Percentiles rank a stretch among this genome's conserved stretches.
These are phyloP conservation scores for Ustilago crameri DNA, from an alignment of 1,284 basidiomycete species.

Conservation along the genomic window DNA sequence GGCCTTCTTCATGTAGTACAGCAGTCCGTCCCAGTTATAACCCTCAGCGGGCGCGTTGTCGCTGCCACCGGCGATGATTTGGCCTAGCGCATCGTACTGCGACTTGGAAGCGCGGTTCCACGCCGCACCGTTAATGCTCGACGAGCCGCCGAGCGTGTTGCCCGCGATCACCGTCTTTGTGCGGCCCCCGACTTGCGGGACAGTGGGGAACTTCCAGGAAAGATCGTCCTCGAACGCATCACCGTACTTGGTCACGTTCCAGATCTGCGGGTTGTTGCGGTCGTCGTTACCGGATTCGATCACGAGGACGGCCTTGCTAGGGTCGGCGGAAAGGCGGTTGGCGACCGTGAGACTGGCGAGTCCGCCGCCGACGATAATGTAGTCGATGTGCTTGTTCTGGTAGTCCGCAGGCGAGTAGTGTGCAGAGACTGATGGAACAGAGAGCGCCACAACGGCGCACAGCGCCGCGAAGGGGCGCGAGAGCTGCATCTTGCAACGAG, in stretches of 20 bases:
- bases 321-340: conserved; percentile 61
- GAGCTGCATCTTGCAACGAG: conserved; percentile 19
- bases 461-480: conserved; percentile 22
- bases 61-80: conserved; percentile 70
- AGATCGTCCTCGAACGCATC: conserved; percentile 71
- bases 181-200: conserved; percentile 61
- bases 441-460: conserved; percentile 10
- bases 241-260: conserved; percentile 69
- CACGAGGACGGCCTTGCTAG: conserved; percentile 56
- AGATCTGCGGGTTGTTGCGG: conserved; percentile 35
- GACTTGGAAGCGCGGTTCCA: conserved; percentile 74
- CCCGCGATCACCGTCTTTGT: conserved; percentile 71
- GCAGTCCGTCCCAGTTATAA: conserved; percentile 75
- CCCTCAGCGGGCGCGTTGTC: neutral
- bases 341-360: conserved; percentile 64
- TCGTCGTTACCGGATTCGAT: conserved; percentile 65
- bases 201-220: conserved; percentile 73
- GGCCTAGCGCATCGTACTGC: conserved; percentile 74
- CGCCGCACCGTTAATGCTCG: conserved; percentile 74
- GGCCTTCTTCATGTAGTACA: conserved; percentile 73
- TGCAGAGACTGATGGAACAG: conserved; percentile 11
- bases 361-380: conserved; percentile 59
- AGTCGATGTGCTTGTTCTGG: conserved; percentile 59
- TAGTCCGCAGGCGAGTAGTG: conserved; percentile 17
- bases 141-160: conserved; percentile 74